These are phyloP conservation scores for Moricandia moricandioides DNA, from an alignment of 345 rosid genomes.

Conservation along the genomic window DNA sequence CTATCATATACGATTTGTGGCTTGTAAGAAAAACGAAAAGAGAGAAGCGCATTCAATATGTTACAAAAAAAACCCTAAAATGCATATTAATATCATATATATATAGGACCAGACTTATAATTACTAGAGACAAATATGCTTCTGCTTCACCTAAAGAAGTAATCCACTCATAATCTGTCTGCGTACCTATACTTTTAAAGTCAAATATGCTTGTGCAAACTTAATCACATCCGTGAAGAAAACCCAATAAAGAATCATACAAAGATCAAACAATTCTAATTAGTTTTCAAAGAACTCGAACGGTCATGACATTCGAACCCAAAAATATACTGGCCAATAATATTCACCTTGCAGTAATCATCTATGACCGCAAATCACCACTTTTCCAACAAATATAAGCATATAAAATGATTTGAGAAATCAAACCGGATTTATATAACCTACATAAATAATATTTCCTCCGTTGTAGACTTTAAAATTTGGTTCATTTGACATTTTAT, in stretches of 20 bases:
- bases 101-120: not conserved
- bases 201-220: constrained; percentile 3
- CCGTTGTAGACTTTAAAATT: too few relatives aligned
- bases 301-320: constrained; percentile 19
- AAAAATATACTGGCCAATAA: not conserved
- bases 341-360: constrained; percentile 24
- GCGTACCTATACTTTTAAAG: not conserved
- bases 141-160: constrained; percentile 27
- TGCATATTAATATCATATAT: not conserved
- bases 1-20: constrained; percentile 38
- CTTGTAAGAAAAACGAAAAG: constrained; percentile 25
- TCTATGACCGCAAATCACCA: constrained; percentile 12
- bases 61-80: not conserved
- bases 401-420: not conserved
- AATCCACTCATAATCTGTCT: not conserved
- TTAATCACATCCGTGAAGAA: constrained; percentile 13
- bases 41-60: constrained; percentile 14
- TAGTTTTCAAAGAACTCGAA: constrained; percentile 30
- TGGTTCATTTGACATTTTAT: too few relatives aligned
- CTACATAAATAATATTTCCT: not conserved
- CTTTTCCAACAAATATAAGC: not conserved
- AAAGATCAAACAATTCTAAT: constrained; percentile 26
- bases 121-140: constrained; percentile 29
- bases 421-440: not conserved
- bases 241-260: constrained; percentile 8